Conservation (phyloP, 495 filamentous ascomycete species). For the Aspergillus biplanus region DNA sequence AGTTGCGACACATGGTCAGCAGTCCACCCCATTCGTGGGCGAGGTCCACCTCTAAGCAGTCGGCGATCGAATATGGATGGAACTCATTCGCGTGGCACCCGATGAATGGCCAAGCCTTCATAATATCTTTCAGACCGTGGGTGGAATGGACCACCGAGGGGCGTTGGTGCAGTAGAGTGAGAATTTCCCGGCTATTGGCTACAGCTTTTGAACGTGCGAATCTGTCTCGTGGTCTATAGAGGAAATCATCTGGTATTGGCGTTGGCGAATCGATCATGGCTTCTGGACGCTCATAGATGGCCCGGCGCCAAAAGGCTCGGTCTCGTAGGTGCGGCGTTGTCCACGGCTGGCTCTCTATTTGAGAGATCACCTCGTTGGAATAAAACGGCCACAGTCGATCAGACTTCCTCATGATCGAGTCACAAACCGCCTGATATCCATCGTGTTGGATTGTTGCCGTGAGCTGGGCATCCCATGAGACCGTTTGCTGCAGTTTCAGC, state of each 20-base stretch:
- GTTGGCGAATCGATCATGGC: not conserved
- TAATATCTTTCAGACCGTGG: slow-evolving; percentile 30
- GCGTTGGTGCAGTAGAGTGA: slow-evolving; percentile 30
- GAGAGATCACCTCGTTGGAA: not conserved
- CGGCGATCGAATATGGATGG: slow-evolving; percentile 30
- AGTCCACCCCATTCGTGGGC: slow-evolving; percentile 48
- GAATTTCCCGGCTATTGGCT: slow-evolving; percentile 34
- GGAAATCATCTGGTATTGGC: slow-evolving; percentile 6
- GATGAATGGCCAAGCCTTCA: slow-evolving; percentile 42
- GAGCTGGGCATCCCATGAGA: slow-evolving; percentile 47
- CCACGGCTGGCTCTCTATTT: not conserved
- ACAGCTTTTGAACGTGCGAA: not conserved
- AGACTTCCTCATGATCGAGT: slow-evolving; percentile 46
- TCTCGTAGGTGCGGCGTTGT: slow-evolving; percentile 32
- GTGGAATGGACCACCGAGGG: slow-evolving; percentile 30
- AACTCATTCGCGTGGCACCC: slow-evolving; percentile 41
- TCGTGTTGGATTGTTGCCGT: slow-evolving; percentile 59
- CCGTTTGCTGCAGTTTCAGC: slow-evolving; percentile 51
- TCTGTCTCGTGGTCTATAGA: slow-evolving; percentile 22
- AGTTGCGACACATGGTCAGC: slow-evolving; percentile 32
- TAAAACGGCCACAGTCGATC: slow-evolving; percentile 37
- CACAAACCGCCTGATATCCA: slow-evolving; percentile 40
- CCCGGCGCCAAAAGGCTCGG: slow-evolving; percentile 40
- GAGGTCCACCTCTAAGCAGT: slow-evolving; percentile 37
- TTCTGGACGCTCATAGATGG: slow-evolving; percentile 40